Base-by-base conservation (phyloP, 2,329 filamentous ascomycete species). In the Diplodia mutila region DNA sequence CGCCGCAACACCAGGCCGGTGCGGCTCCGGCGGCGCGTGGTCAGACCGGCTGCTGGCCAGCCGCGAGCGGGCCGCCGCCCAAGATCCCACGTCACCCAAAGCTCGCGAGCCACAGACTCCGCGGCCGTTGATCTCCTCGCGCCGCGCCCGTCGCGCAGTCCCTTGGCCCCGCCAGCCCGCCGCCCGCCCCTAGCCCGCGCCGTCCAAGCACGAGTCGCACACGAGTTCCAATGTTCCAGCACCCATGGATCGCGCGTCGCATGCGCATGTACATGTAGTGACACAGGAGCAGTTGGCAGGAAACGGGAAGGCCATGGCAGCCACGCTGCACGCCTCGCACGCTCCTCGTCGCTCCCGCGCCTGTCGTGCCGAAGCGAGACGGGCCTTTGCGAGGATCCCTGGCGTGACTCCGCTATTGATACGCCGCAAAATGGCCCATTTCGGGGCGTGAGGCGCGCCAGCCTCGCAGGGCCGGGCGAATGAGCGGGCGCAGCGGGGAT, bases 351-450 rank as follows among this genome's bases (percentile, higher is more conserved):
- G 59, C 48, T 46, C 59, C 68, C 68, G 71, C 70, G 68, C 69
- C 68, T 61, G 63, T 69, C 71, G 71, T 72, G 70, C 72, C 71
- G 73, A 73, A 73, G 72, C 72, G 74, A 75, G 68, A 61, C 67
- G 71, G 52, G 54, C 71, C 70, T 68, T 68, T 64, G 34, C 59
- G 59, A 32, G 59, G 27, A 63, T 63, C 59, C 59, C 59, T 48
- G 59, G 52, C 51, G 48, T 65, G 68, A 54, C 23, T 55, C 25
- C 51, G 69, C 69, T 76, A 77, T 77, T 78, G 77, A 77, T 77
- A 75, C 74, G 67, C 71, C 72, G 61, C 71, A 73, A 65, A 51
- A 71, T 11, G 18, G 1, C 63, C 70, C 72, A 34, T n/a, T 72
- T 75, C 12, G 39, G 69, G 75, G 66, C 21, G 46, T 71, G 77